Conservation (phyloP, 164 flowering plant genomes). For the Tinospora cordifolia region DNA sequence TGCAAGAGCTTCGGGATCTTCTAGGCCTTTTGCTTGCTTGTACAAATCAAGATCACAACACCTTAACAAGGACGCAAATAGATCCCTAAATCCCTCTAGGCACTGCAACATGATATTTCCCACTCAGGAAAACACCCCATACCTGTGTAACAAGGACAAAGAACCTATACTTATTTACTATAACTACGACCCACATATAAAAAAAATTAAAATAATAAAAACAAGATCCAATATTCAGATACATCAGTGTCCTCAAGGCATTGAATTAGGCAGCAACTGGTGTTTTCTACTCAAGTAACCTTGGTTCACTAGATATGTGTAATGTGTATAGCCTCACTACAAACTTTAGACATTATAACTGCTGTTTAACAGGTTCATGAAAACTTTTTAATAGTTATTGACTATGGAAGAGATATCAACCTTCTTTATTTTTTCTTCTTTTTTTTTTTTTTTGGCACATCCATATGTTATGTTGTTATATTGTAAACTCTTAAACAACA, state of each 20-base stretch:
- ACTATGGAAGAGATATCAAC: too few relatives aligned
- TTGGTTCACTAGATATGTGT: too few relatives aligned
- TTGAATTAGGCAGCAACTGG: neutral
- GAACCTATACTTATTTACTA: too few relatives aligned
- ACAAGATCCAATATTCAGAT: constrained; percentile 6
- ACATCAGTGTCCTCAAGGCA: neutral
- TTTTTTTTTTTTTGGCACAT: neutral
- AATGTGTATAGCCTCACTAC: too few relatives aligned
- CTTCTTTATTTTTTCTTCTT: neutral
- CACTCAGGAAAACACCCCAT: constrained; percentile 50
- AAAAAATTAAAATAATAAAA: neutral
- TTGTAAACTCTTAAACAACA: neutral
- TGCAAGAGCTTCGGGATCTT: constrained; percentile 71
- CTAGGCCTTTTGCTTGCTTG: constrained; percentile 51
- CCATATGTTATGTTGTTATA: neutral
- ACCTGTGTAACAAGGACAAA: constrained; percentile 29
- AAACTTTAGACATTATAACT: too few relatives aligned
- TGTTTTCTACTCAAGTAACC: neutral
- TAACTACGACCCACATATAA: too few relatives aligned
- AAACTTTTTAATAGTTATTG: too few relatives aligned
- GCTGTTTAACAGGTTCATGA: too few relatives aligned
- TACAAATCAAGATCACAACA: constrained; percentile 58
- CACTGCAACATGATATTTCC: constrained; percentile 74
- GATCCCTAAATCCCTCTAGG: constrained; percentile 57
- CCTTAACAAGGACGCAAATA: constrained; percentile 43